phyloP scores from a whole-genome alignment of 106 monocot genomes.

The Vanilla planifolia region DNA sequence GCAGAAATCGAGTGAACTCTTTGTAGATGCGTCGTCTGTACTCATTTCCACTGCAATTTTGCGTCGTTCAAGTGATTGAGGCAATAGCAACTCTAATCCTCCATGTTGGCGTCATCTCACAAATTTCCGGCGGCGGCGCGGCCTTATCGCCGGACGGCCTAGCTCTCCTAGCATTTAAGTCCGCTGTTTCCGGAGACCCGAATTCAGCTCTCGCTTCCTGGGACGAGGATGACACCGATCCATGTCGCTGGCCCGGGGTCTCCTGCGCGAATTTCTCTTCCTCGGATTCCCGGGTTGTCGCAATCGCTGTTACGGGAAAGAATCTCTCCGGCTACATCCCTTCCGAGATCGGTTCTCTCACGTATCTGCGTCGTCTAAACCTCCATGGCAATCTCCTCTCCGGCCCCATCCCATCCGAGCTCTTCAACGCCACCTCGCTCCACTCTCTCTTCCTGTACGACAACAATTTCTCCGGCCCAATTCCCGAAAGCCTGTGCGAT shows the following conservation, averaged over 20 bases:
- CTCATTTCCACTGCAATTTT: neutral
- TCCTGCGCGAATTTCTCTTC: conserved; percentile 53
- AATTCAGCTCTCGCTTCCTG: conserved; percentile 33
- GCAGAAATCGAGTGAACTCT: neutral
- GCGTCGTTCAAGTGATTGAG: neutral
- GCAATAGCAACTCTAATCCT: too few species aligned
- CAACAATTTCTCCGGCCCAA: conserved; percentile 58
- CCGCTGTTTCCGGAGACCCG: conserved; percentile 68
- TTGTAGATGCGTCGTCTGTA: neutral
- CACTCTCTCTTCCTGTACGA: conserved; percentile 79
- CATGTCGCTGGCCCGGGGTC: conserved; percentile 80
- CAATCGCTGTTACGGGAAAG: conserved; percentile 56
- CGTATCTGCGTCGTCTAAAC: conserved; percentile 77
- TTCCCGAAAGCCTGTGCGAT: conserved; percentile 53
- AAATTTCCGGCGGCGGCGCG: neutral
- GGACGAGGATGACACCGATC: conserved; percentile 46
- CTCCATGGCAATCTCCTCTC: conserved; percentile 65
- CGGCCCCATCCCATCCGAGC: conserved; percentile 48
- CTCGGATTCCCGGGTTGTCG: conserved; percentile 55
- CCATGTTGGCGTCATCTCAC: neutral
- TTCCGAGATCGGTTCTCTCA: conserved; percentile 67
- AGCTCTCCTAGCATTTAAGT: conserved; percentile 75
- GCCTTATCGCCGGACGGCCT: conserved; percentile 71
- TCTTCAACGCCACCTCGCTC: conserved; percentile 70
- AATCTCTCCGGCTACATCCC: conserved; percentile 91